These are phyloP conservation scores for Testicularia cyperi DNA, from an alignment of 1,284 basidiomycete species.

Conservation along the genomic window DNA sequence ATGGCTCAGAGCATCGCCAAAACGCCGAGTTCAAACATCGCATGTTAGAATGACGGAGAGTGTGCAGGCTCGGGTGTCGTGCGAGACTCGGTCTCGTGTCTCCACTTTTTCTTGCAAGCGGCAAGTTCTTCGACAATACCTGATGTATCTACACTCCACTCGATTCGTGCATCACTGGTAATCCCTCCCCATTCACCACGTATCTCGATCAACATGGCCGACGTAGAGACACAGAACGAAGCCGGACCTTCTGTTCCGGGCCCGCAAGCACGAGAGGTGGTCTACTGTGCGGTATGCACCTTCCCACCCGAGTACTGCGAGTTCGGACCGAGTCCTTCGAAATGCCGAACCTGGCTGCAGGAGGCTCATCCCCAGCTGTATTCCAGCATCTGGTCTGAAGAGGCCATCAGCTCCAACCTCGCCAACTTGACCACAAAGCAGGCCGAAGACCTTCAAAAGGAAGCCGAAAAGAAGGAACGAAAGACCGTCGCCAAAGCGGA, in stretches of 20 bases:
- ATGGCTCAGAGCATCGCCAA: too few species aligned
- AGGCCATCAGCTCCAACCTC: conserved; percentile 51
- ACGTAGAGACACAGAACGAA: conserved; percentile 18
- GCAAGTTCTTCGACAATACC: too few species aligned
- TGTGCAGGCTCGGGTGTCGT: too few species aligned
- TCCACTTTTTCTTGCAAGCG: too few species aligned
- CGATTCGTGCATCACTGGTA: too few species aligned
- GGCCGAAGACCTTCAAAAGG: conserved; percentile 54
- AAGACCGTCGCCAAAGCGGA: conserved; percentile 58
- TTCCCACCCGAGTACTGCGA: conserved; percentile 59
- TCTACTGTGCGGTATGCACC: conserved; percentile 56
- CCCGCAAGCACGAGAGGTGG: conserved; percentile 30
- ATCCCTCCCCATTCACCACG: too few species aligned
- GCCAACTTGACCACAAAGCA: conserved; percentile 54
- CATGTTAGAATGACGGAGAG: too few species aligned
- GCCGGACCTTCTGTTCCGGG: conserved; percentile 31
- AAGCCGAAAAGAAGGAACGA: conserved; percentile 56
- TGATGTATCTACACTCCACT: too few species aligned
- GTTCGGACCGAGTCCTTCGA: conserved; percentile 50
- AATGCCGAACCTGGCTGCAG: conserved; percentile 52
- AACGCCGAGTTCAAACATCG: too few species aligned
- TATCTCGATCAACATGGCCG: conserved; percentile 19
- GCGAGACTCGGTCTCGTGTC: too few species aligned
- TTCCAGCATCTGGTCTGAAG: conserved; percentile 48
- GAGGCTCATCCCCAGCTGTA: conserved; percentile 43